Evolutionary conservation across 129 eudicot species (phyloP).

Genomic region (Flaveria brownii): DNA sequence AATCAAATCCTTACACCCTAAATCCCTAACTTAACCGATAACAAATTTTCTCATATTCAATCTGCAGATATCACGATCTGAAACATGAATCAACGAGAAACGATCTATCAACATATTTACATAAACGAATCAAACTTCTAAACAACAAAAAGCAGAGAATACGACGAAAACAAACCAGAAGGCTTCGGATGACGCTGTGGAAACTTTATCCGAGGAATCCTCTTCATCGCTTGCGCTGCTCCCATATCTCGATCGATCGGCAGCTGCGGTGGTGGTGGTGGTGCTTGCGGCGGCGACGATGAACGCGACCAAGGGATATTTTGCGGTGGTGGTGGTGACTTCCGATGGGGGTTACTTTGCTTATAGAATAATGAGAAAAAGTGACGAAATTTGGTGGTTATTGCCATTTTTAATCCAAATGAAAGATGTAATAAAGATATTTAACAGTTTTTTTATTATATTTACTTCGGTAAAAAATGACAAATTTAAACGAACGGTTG

Average conservation of each 20-base stretch:
- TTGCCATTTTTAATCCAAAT: slow-evolving; percentile 21
- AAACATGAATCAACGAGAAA: background rate
- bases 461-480: no score
- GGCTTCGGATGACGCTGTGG: slow-evolving; percentile 71
- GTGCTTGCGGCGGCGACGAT: slow-evolving; percentile 13
- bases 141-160: background rate
- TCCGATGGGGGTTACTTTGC: slow-evolving; percentile 24
- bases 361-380: slow-evolving; percentile 31
- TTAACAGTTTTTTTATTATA: no score
- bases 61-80: background rate
- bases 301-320: slow-evolving; percentile 12
- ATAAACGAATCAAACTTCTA: slow-evolving; percentile 12
- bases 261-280: background rate
- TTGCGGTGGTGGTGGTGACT: slow-evolving; percentile 24
- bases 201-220: slow-evolving; percentile 82
- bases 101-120: background rate
- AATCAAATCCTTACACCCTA: background rate
- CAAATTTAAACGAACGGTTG: no score
- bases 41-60: slow-evolving; percentile 2
- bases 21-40: background rate
- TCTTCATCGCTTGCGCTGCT: slow-evolving; percentile 64
- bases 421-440: no score
- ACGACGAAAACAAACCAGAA: slow-evolving; percentile 39
- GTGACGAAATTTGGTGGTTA: slow-evolving; percentile 16
- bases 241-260: slow-evolving; percentile 35